These are phyloP conservation scores for Choanephora cucurbitarum DNA, from an alignment of 371 early-diverging fungal species.

Conservation along the genomic window DNA sequence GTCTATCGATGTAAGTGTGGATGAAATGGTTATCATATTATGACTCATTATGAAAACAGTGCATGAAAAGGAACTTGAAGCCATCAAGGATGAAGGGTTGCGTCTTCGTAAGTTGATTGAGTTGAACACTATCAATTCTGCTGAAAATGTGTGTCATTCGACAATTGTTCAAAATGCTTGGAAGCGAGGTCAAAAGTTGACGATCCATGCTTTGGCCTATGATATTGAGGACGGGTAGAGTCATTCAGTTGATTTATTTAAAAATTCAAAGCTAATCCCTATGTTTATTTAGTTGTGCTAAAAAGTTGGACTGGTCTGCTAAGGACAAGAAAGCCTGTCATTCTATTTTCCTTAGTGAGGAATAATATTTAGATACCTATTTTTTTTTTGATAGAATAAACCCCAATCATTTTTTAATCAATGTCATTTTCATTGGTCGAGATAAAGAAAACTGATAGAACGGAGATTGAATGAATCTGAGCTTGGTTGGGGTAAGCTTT, in stretches of 20 bases:
- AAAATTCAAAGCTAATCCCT: background rate
- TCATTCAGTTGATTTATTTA: background rate
- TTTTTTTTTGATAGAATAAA: background rate
- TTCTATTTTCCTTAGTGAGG: constrained; percentile 10
- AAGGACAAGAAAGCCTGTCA: constrained; percentile 8
- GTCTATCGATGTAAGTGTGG: constrained; percentile 59
- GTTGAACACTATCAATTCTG: constrained; percentile 77
- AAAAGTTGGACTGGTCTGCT: constrained; percentile 17
- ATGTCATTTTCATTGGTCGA: too few relatives aligned
- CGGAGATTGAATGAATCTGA: too few relatives aligned
- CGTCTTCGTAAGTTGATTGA: constrained; percentile 62
- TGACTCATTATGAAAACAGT: too few relatives aligned
- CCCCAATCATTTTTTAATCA: background rate
- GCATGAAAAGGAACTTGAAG: constrained; percentile 54
- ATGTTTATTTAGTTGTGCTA: constrained; percentile 5
- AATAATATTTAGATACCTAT: background rate
- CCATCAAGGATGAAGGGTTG: constrained; percentile 38
- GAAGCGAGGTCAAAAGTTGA: constrained; percentile 72
- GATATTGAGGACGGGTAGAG: constrained; percentile 70
- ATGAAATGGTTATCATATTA: background rate
- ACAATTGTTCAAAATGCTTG: constrained; percentile 86
- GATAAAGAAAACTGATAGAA: too few relatives aligned
- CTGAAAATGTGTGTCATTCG: constrained; percentile 71
- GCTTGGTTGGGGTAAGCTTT: too few relatives aligned
- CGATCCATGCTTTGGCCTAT: constrained; percentile 86